Percentiles rank a stretch among this genome's conserved stretches.
phyloP scores from a whole-genome alignment of 768 basidiomycete species.

The Gyrodon lividus region DNA sequence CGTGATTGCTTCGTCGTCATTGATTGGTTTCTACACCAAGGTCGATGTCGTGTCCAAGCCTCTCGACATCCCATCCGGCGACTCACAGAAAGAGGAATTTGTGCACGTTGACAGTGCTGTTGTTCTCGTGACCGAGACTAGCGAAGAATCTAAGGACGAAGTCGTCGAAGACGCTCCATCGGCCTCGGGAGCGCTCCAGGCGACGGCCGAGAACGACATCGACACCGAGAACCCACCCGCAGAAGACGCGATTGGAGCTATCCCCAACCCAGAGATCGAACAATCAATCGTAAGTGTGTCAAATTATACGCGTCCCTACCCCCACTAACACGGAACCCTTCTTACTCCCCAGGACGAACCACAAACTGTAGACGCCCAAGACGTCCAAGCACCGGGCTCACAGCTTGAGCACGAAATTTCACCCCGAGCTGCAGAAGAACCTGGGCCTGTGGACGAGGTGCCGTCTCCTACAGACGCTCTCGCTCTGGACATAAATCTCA shows the following conservation, averaged over 20 bases:
- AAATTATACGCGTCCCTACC: conserved; percentile 1
- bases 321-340: neutral
- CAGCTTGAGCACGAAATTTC: neutral
- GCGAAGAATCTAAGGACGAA: neutral
- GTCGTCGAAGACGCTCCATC: neutral
- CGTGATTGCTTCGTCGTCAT: too few species aligned
- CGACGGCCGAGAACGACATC: neutral
- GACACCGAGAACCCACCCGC: neutral
- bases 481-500: neutral
- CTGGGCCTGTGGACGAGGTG: neutral
- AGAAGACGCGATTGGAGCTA: conserved; percentile 1
- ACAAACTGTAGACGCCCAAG: neutral
- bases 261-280: neutral
- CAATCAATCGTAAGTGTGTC: neutral
- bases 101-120: neutral
- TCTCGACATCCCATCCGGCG: neutral
- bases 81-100: conserved; percentile 1
- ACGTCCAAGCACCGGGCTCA: neutral
- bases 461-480: neutral
- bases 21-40: neutral
- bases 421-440: neutral
- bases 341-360: conserved; percentile 1
- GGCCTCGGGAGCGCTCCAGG: neutral
- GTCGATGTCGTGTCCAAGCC: neutral
- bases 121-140: neutral